phyloP scores from a whole-genome alignment of 176 grass and related monocot species.

The Juncus inflexus region DNA sequence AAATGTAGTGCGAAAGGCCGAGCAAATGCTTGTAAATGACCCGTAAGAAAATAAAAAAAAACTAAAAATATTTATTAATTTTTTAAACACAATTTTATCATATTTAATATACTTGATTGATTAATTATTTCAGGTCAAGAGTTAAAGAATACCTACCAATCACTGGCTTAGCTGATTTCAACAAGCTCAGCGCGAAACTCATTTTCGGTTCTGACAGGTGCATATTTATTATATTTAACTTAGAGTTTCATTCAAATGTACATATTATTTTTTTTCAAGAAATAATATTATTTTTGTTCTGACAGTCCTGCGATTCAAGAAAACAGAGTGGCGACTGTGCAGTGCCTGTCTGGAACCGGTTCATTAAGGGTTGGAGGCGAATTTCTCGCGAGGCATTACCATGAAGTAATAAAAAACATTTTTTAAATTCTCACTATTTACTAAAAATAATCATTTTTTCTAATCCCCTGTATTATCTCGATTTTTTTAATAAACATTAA shows the following conservation, averaged over 20 bases:
- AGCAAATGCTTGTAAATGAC: slow-evolving; percentile 58
- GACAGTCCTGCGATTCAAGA: slow-evolving; percentile 78
- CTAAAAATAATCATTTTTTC: neutral
- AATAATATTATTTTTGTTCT: neutral
- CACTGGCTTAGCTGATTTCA: slow-evolving; percentile 89
- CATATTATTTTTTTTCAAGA: too few species aligned
- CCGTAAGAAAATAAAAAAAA: slow-evolving; percentile 37
- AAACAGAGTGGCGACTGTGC: slow-evolving; percentile 78
- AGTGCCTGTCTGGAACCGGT: slow-evolving; percentile 92
- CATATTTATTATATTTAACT: slow-evolving; percentile 13
- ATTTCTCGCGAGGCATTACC: slow-evolving; percentile 95
- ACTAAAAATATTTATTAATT: neutral
- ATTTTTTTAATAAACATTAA: too few species aligned
- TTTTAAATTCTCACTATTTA: too few species aligned
- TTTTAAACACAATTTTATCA: slow-evolving; percentile 11
- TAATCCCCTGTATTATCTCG: neutral
- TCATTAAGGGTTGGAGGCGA: slow-evolving; percentile 86
- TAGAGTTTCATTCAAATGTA: neutral
- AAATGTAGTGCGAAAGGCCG: slow-evolving; percentile 78
- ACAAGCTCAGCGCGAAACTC: slow-evolving; percentile 93
- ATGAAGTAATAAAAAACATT: slow-evolving; percentile 43
- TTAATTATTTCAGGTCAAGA: slow-evolving; percentile 42
- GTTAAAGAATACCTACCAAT: slow-evolving; percentile 93
- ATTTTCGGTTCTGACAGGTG: slow-evolving; percentile 94
- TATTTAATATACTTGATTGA: slow-evolving; percentile 9